phyloP scores from a whole-genome alignment of 75 land plant genomes.

The Isoetes taiwanensis region DNA sequence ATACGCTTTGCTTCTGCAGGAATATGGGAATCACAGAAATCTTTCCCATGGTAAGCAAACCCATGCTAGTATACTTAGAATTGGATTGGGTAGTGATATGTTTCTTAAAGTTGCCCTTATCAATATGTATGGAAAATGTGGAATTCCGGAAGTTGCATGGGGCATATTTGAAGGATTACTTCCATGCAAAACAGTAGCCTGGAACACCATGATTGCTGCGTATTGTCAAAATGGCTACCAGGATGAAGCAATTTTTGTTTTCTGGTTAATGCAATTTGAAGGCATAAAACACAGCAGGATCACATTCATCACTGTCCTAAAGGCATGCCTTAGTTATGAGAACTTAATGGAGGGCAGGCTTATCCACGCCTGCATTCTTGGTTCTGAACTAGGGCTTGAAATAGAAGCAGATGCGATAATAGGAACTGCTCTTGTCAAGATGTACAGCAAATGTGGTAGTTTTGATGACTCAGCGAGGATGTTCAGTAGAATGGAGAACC shows the following conservation, averaged over 20 bases:
- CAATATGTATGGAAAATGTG: too few relatives aligned
- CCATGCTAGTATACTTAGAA: too few relatives aligned
- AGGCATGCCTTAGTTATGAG: conserved; percentile 31
- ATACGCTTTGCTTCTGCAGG: too few relatives aligned
- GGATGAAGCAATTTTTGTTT: conserved; percentile 27
- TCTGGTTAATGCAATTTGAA: conserved; percentile 37
- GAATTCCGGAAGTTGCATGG: conserved; percentile 39
- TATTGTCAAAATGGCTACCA: conserved; percentile 37
- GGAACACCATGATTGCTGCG: conserved; percentile 55
- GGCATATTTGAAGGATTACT: conserved; percentile 31
- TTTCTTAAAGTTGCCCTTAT: too few relatives aligned
- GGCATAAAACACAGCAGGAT: conserved; percentile 37
- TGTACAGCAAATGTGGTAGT: conserved; percentile 32
- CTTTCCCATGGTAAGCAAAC: too few relatives aligned
- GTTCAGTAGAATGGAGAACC: conserved; percentile 28
- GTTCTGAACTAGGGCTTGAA: conserved; percentile 18
- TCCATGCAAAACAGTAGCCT: conserved; percentile 28
- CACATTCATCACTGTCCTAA: conserved; percentile 41
- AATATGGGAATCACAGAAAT: too few relatives aligned
- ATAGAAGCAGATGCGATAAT: conserved; percentile 7
- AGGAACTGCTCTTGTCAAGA: conserved; percentile 24
- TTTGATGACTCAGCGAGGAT: conserved; percentile 25
- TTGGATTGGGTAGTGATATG: too few relatives aligned
- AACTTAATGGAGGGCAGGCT: conserved; percentile 21
- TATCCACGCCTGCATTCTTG: conserved; percentile 19